Evolutionary conservation across 306 rosid genomes (phyloP).

Genomic region (Phaseolus lunatus): DNA sequence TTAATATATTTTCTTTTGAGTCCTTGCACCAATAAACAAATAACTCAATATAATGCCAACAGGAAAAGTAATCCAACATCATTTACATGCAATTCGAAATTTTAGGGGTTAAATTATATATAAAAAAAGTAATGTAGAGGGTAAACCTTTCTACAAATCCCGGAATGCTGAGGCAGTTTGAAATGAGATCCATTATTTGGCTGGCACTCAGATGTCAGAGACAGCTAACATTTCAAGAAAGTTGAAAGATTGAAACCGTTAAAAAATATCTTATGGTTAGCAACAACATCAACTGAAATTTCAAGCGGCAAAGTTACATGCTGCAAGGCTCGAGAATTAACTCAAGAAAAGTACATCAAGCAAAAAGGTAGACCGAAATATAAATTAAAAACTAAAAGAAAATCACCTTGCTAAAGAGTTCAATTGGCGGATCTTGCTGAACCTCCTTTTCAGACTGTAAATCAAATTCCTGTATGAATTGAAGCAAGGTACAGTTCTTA

Average conservation of each 20-base stretch:
- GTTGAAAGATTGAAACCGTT: conserved; percentile 35
- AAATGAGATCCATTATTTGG: conserved; percentile 59
- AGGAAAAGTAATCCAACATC: conserved; percentile 41
- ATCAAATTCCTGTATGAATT: conserved; percentile 69
- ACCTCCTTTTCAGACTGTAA: conserved; percentile 65
- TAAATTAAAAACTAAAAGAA: not conserved
- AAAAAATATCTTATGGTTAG: conserved; percentile 26
- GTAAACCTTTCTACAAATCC: conserved; percentile 69
- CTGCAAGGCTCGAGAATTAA: not conserved
- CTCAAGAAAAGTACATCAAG: conserved; percentile 5
- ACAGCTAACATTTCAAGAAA: conserved; percentile 66
- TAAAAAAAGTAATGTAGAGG: conserved; percentile 29
- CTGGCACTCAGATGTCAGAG: conserved; percentile 77
- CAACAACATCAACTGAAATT: not conserved
- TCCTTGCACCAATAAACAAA: conserved; percentile 79
- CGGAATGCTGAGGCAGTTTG: conserved; percentile 58
- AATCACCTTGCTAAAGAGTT: conserved; percentile 86
- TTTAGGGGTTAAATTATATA: conserved; percentile 40
- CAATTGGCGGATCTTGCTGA: conserved; percentile 71
- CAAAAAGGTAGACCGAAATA: conserved; percentile 14
- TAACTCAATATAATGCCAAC: conserved; percentile 51
- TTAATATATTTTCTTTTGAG: conserved; percentile 83
- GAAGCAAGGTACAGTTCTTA: conserved; percentile 38
- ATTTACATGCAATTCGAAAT: conserved; percentile 38
- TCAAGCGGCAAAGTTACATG: not conserved